Evolutionary conservation across 2,329 filamentous ascomycete genomes (phyloP).

Genomic region (Fusarium agapanthi): DNA sequence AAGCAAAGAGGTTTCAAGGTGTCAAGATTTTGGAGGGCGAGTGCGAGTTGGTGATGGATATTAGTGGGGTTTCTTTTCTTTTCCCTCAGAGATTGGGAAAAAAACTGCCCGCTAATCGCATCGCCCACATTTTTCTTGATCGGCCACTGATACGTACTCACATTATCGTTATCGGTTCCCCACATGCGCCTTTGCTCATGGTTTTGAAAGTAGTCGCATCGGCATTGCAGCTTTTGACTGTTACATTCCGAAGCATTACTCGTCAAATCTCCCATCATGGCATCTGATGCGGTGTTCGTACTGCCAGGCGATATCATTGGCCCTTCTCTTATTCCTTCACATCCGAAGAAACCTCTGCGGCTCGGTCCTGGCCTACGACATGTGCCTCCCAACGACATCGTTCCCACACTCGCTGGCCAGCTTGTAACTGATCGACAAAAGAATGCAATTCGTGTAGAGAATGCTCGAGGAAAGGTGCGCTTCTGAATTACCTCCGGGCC

Average conservation of each 20-base stretch:
- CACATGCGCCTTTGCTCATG: slow-evolving; percentile 16
- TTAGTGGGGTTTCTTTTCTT: slow-evolving; percentile 41
- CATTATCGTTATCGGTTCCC: slow-evolving; percentile 31
- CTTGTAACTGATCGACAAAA: slow-evolving; percentile 75
- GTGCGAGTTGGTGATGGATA: slow-evolving; percentile 23
- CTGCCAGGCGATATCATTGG: slow-evolving; percentile 85
- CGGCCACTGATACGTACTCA: slow-evolving; percentile 27
- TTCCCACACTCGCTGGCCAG: slow-evolving; percentile 72
- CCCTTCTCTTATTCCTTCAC: slow-evolving; percentile 70
- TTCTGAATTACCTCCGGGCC: not conserved
- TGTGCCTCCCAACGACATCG: slow-evolving; percentile 78
- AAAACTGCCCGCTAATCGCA: slow-evolving; percentile 42
- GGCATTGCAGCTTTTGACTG: not conserved
- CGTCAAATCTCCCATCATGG: slow-evolving; percentile 54
- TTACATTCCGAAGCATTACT: not conserved
- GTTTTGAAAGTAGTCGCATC: slow-evolving; percentile 34
- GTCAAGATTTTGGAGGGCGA: slow-evolving; percentile 37
- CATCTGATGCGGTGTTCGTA: slow-evolving; percentile 69
- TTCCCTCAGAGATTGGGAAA: slow-evolving; percentile 35
- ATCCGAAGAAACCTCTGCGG: slow-evolving; percentile 75
- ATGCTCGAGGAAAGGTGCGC: slow-evolving; percentile 72
- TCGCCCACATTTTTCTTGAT: slow-evolving; percentile 33
- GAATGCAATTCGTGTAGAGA: slow-evolving; percentile 82
- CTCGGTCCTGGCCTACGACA: slow-evolving; percentile 86
- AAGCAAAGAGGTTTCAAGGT: slow-evolving; percentile 16